phyloP scores from a whole-genome alignment of 2,329 filamentous ascomycete genomes.

The Graphiopsis chlorocephala region DNA sequence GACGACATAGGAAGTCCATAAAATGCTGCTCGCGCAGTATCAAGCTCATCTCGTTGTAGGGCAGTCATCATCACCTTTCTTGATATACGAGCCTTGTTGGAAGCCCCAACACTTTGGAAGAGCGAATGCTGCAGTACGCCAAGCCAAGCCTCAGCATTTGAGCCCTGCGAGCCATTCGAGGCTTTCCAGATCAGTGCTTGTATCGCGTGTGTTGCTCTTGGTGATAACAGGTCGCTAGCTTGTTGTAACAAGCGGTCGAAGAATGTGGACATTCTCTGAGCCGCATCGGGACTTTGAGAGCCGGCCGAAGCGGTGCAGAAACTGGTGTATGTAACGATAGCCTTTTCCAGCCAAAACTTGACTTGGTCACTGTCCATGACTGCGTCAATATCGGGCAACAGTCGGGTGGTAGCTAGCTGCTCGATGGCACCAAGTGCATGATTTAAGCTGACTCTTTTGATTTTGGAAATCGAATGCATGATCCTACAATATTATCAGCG shows the following conservation, averaged over 20 bases:
- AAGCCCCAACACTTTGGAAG: conserved; percentile 63
- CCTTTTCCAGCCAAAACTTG: conserved; percentile 64
- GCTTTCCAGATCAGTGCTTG: conserved; percentile 78
- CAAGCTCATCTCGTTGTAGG: conserved; percentile 56
- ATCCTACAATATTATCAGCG: conserved; percentile 40
- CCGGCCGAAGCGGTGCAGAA: neutral
- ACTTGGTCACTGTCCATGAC: conserved; percentile 3
- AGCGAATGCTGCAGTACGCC: conserved; percentile 62
- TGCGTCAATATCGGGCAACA: conserved; percentile 46
- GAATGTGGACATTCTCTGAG: neutral
- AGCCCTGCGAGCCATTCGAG: conserved; percentile 7
- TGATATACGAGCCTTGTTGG: conserved; percentile 60
- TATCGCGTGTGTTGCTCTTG: conserved; percentile 63
- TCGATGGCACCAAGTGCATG: conserved; percentile 54
- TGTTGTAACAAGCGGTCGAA: conserved; percentile 48
- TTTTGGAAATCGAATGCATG: conserved; percentile 64
- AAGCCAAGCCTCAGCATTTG: conserved; percentile 58
- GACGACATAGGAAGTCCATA: conserved; percentile 51
- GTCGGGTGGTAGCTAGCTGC: conserved; percentile 58
- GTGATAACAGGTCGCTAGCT: conserved; percentile 50
- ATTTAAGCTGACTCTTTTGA: conserved; percentile 48
- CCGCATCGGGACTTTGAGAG: neutral
- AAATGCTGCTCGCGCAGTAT: conserved; percentile 56
- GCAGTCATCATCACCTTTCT: conserved; percentile 74
- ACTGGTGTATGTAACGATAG: conserved; percentile 58